Conservation (phyloP, 495 filamentous ascomycete species). For the Talaromyces stipitatus region DNA sequence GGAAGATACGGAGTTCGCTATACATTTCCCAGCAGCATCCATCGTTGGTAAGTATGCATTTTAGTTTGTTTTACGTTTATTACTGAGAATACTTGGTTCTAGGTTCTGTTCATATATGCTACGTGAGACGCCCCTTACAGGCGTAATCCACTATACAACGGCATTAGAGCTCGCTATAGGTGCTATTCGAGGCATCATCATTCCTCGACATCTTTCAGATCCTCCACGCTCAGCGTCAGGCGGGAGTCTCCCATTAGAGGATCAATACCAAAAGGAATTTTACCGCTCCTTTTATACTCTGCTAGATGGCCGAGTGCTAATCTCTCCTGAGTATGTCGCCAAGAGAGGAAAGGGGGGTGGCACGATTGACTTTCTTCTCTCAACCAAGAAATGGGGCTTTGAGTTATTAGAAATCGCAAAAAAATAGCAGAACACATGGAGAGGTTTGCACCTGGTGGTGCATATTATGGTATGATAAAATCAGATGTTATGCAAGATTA, state of each 20-base stretch:
- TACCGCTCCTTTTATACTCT: constrained; percentile 2
- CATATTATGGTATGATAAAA: not conserved
- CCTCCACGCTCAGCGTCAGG: not conserved
- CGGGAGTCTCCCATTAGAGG: not conserved
- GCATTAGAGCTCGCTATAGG: too few species aligned
- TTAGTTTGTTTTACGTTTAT: not conserved
- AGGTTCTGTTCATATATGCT: too few species aligned
- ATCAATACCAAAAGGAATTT: constrained; percentile 1
- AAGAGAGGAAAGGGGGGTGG: not conserved
- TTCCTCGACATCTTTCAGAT: not conserved
- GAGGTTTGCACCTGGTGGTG: not conserved
- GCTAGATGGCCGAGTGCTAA: not conserved
- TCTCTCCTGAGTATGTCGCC: not conserved
- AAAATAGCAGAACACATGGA: not conserved
- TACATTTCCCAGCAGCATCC: not conserved
- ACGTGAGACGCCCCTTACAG: too few species aligned
- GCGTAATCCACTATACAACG: too few species aligned
- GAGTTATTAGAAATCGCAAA: not conserved
- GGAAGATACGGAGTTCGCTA: not conserved
- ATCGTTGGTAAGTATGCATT: not conserved
- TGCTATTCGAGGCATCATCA: not conserved
- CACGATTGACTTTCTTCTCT: not conserved
- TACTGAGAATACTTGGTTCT: too few species aligned
- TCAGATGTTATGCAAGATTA: not conserved
- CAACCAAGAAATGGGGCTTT: not conserved